Evolutionary conservation across 2,329 filamentous ascomycete species (phyloP), one percentile per base, ranked within the genome.

Genomic region (Lasiodiplodia theobromae): DNA sequence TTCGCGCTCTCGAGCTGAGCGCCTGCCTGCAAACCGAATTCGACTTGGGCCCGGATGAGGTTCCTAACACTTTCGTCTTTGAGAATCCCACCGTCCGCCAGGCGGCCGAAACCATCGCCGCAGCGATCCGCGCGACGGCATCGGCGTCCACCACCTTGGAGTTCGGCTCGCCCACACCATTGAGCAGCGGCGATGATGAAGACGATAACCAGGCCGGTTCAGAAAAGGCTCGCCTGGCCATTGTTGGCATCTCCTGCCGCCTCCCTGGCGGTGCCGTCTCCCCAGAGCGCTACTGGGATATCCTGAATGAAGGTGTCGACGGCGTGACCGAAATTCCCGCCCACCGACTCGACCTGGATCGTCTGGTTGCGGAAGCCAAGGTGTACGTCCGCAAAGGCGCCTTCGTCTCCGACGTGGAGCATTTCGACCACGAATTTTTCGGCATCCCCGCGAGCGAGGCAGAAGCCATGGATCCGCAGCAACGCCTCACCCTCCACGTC

Each of bases 161-260:
- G 1, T 21, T 23, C 47, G 47, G 47, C 47, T 21, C n/a, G 47
- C 14, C 16, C n/a, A 51, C 37, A 12, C 18, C 47, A 10, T 12
- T 51, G 16, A 23, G 18, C 7, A 40, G 37, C 37, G 14, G 37
- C 12, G 37, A 16, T 12, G 37, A 40, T 5, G 37, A 40, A 10
- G 12, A 14, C 47, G 8, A 4, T 16, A 34, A 34, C 31, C 31
- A 34, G 31, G 47, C 60, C 10, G 73, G 73, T 18, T 76, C 79
- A 68, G 80, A 80, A n/a, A 77, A 23, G 12, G 12, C 37, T 16
- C 37, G 37, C 16, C 47, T 51, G n/a, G 47, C 47, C 21, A 18
- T 83, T n/a, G 75, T 82, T 68, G 81, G 81, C 49, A 77, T 80
- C 69, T 72, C 76, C 21, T 75, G 73, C 57, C 72, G 76, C 14